Conservation (phyloP, 306 rosid species). For the Ormosia emarginata region DNA sequence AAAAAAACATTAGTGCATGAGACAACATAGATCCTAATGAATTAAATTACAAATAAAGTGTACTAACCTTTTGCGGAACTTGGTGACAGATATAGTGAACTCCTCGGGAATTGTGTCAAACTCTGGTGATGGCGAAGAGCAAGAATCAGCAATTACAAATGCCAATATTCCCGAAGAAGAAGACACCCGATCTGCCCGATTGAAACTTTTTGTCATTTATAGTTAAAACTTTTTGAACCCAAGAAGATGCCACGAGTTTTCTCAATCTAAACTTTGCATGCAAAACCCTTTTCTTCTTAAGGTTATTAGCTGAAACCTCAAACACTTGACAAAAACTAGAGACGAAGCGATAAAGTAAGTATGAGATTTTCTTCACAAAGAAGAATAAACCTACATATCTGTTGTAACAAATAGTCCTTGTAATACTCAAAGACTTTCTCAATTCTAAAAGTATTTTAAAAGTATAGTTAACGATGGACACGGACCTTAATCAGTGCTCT, state of each 20-base stretch:
- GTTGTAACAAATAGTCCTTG: not conserved
- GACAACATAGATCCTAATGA: too few species aligned
- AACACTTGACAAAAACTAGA: not conserved
- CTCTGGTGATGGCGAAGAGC: constrained; percentile 45
- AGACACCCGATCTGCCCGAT: not conserved
- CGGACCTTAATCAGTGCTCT: not conserved
- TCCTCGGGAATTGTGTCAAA: constrained; percentile 39
- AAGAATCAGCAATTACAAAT: constrained; percentile 10
- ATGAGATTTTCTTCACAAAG: not conserved
- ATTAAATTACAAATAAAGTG: not conserved
- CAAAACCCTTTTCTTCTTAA: not conserved
- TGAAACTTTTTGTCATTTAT: constrained; percentile 67
- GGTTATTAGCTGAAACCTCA: not conserved
- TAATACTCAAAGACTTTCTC: not conserved
- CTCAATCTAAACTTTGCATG: not conserved
- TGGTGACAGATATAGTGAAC: constrained; percentile 46
- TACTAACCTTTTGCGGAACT: constrained; percentile 64
- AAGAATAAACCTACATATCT: not conserved
- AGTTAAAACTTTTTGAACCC: constrained; percentile 5
- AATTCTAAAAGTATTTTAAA: too few species aligned
- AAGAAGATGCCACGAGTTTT: not conserved
- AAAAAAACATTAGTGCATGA: not conserved
- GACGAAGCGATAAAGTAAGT: not conserved
- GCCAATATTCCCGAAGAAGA: constrained; percentile 6
- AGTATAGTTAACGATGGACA: not conserved